Evolutionary conservation across 2,329 filamentous ascomycete species (phyloP), one percentile per base, ranked within the genome.

Genomic region (Nemania diffusa): DNA sequence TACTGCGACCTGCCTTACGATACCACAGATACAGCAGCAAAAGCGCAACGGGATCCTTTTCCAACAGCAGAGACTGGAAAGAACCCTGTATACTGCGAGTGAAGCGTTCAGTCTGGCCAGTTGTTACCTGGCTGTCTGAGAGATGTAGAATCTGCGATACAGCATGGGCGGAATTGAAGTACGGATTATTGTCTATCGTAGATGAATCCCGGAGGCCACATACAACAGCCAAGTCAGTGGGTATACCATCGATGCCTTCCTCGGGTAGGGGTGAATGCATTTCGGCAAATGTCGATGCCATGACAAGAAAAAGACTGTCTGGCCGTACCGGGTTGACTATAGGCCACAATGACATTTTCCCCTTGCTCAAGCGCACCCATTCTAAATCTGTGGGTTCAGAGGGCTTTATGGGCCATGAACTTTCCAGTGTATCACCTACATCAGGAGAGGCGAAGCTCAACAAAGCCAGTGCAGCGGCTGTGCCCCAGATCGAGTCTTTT

Each of bases 401-500:
- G 0, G 72, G 13, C 1, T 70, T 77, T 0, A 81, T 37, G 0
- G 80, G 80, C 80, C 79, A 81, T 0, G 79, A 73, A 13, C 78
- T 67, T 51, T 78, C 74, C 0, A 77, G 70, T 0, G 59, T 68
- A n/a, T 26, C 44, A 53, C 57, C 58, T 1, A 79, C 78, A 51
- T 84, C 80, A 0, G 80, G 75, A 1, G 78, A 79, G 0, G 81
- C 76, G 65, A 84, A 83, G 0, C 78, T 69, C 1, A 84, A 52
- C 1, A 84, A 72, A 1, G 77, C 79, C 0, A 85, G 69, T 7
- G 80, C 78, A 24, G 82, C 81, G 0, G 82, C 82, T 5, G 81
- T 82, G 2, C 76, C 81, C 83, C 83, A 85, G 3, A 85, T 79
- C 13, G 83, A 72, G 67, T 85, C 83, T 48, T 77, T 82, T 20